These are phyloP conservation scores for Tripterygium wilfordii DNA, from an alignment of 177 flowering plant species.

Conservation along the genomic window DNA sequence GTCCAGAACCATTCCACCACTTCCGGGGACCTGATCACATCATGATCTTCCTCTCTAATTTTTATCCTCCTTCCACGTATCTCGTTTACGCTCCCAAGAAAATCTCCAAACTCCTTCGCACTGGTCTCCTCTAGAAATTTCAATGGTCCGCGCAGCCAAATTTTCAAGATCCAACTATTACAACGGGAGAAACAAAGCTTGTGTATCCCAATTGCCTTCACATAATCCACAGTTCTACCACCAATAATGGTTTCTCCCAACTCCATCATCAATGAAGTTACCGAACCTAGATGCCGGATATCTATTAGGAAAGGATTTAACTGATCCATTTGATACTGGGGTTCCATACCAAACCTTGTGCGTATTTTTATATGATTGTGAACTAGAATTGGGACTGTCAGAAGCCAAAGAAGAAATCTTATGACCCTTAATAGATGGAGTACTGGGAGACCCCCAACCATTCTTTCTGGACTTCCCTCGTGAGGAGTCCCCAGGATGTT, in stretches of 20 bases:
- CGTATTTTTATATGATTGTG: conserved; percentile 11
- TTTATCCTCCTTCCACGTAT: no score
- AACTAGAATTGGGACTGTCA: conserved; percentile 18
- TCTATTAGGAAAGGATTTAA: conserved; percentile 10
- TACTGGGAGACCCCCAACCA: conserved; percentile 34
- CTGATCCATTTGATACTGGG: conserved; percentile 14
- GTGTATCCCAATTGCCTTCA: no score
- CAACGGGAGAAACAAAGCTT: no score
- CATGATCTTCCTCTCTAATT: no score
- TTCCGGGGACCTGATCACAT: no score
- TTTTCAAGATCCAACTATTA: no score
- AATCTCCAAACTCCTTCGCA: no score
- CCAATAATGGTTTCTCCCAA: conserved; percentile 22
- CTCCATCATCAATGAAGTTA: conserved; percentile 8
- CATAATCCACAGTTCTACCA: conserved; percentile 13
- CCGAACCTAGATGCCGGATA: conserved; percentile 31
- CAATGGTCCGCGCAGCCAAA: no score
- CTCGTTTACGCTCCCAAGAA: no score
- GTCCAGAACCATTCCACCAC: no score
- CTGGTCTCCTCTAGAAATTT: no score
- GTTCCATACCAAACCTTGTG: conserved; percentile 8
- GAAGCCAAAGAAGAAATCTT: conserved; percentile 1
- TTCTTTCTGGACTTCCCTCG: conserved; percentile 11
- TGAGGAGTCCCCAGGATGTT: conserved; percentile 30
- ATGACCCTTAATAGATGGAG: conserved; percentile 20